These are phyloP conservation scores for Trichomonas gallinae DNA, from an alignment of 208 protist genomes.

Conservation along the genomic window DNA sequence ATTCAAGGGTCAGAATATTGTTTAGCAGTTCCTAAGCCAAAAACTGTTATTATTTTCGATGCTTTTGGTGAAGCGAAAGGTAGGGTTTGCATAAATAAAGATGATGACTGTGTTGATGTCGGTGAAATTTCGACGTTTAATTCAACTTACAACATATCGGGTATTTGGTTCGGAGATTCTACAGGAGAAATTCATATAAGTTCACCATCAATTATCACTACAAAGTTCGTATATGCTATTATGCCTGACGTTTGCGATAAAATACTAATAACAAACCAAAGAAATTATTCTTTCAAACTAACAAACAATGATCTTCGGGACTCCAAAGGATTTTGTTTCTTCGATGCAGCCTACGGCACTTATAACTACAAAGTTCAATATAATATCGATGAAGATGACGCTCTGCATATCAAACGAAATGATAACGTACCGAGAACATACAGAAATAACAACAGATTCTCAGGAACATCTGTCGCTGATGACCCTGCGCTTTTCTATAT, in stretches of 20 bases:
- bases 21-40: neutral
- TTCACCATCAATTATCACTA: neutral
- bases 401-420: neutral
- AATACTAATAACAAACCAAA: neutral
- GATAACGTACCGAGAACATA: neutral
- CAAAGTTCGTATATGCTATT: neutral
- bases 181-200: neutral
- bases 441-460: neutral
- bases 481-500: neutral
- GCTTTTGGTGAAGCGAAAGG: neutral
- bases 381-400: neutral
- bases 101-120: neutral
- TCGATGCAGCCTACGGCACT: neutral
- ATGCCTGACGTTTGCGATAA: neutral
- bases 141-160: neutral
- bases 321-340: neutral
- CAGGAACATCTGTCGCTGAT: neutral
- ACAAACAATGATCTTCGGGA: neutral
- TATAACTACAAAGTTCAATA: neutral
- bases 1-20: neutral
- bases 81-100: neutral
- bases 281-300: neutral
- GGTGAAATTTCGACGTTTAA: neutral
- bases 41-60: neutral
- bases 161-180: neutral